A percentile compares a stretch with the other conserved stretches of the same genome.
These are phyloP conservation scores for Kokia cookei DNA, from an alignment of 441 rosid species.

Conservation along the genomic window DNA sequence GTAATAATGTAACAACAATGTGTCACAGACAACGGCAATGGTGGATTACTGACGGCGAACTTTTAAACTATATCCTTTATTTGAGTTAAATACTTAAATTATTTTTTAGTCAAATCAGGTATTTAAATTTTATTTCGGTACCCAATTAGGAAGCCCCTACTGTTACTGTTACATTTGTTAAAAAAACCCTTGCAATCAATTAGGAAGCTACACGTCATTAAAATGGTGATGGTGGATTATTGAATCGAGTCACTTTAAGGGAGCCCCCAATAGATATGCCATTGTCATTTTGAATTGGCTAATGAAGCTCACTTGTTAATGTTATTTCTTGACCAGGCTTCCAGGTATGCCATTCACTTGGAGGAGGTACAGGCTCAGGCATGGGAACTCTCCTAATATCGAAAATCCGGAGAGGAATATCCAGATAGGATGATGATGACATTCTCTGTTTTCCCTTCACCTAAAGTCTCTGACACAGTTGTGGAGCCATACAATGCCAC, in stretches of 20 bases:
- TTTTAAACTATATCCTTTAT: too few relatives aligned
- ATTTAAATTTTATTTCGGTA: too few relatives aligned
- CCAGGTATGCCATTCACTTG: constrained; percentile 90
- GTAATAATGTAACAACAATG: background rate
- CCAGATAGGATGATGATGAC: constrained; percentile 93
- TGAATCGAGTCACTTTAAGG: too few relatives aligned
- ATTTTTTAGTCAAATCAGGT: too few relatives aligned
- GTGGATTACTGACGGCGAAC: too few relatives aligned
- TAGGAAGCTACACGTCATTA: too few relatives aligned
- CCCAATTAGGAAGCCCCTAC: too few relatives aligned
- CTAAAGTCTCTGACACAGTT: constrained; percentile 92
- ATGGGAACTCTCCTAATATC: constrained; percentile 91
- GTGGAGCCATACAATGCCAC: constrained; percentile 95
- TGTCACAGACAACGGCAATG: background rate
- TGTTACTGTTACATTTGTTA: too few relatives aligned
- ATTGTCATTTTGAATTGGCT: background rate
- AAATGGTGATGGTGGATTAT: too few relatives aligned
- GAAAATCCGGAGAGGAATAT: constrained; percentile 72
- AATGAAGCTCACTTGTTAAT: background rate
- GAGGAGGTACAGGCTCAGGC: constrained; percentile 96
- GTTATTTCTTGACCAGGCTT: constrained; percentile 48
- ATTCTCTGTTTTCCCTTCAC: constrained; percentile 93
- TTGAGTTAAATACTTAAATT: too few relatives aligned
- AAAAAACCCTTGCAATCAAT: too few relatives aligned
- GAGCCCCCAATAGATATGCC: too few relatives aligned